Percentiles rank a stretch among this genome's conserved stretches.
phyloP scores from a whole-genome alignment of 2,329 filamentous ascomycete species.

The Penicillium sp. region DNA sequence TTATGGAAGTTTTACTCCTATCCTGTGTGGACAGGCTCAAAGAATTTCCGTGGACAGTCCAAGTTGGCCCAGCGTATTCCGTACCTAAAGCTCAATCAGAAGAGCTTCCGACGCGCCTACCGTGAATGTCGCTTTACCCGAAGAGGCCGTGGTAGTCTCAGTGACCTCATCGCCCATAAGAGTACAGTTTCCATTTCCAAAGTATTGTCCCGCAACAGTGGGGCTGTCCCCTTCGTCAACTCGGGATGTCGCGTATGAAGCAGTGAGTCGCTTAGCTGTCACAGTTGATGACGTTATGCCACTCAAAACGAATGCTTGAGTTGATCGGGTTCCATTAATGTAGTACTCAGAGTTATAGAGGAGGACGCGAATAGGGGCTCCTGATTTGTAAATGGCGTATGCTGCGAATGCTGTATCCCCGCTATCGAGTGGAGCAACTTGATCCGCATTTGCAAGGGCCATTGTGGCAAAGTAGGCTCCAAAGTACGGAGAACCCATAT shows the following conservation, averaged over 20 bases:
- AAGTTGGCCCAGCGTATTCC: not conserved
- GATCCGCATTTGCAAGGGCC: slow-evolving; percentile 46
- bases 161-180: slow-evolving; percentile 38
- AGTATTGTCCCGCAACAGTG: slow-evolving; percentile 50
- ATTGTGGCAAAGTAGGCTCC: slow-evolving; percentile 52
- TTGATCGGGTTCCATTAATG: slow-evolving; percentile 24
- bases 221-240: slow-evolving; percentile 47
- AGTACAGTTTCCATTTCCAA: slow-evolving; percentile 49
- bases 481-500: slow-evolving; percentile 55
- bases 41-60: not conserved
- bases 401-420: slow-evolving; percentile 46
- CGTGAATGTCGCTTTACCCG: slow-evolving; percentile 41
- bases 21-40: not conserved
- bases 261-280: slow-evolving; percentile 49
- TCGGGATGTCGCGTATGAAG: slow-evolving; percentile 45
- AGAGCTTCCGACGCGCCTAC: slow-evolving; percentile 52
- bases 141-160: slow-evolving; percentile 18
- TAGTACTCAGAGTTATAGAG: slow-evolving; percentile 40
- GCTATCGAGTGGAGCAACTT: slow-evolving; percentile 50
- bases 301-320: slow-evolving; percentile 44
- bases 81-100: slow-evolving; percentile 44
- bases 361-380: slow-evolving; percentile 41
- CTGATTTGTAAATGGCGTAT: slow-evolving; percentile 48
- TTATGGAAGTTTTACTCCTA: not conserved
- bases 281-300: slow-evolving; percentile 41